Evolutionary conservation across 805 yeast species (phyloP).

Genomic region (Metschnikowia baotianmanensis): DNA sequence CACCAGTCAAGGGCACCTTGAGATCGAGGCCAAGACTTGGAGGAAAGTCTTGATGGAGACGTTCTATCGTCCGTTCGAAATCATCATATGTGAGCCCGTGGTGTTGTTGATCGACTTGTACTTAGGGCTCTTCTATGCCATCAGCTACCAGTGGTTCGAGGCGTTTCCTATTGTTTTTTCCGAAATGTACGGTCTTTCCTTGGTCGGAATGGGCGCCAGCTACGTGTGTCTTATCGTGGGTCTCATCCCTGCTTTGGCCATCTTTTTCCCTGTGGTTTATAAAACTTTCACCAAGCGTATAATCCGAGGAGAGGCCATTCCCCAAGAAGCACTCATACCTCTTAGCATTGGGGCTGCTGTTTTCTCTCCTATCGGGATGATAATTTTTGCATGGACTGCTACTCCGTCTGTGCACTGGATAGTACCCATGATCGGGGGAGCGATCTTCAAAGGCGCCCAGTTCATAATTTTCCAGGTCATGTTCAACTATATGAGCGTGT

Average conservation of each 20-base stretch:
- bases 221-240: conserved; percentile 7
- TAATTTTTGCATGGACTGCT: conserved; percentile 9
- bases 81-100: conserved; percentile 10
- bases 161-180: conserved; percentile 12
- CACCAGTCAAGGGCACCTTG: conserved; percentile 10
- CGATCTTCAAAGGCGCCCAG: conserved; percentile 4
- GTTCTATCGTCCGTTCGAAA: conserved; percentile 8
- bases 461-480: conserved; percentile 11
- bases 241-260: not conserved
- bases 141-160: conserved; percentile 13
- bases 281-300: too few relatives aligned
- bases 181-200: conserved; percentile 6
- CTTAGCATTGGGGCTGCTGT: conserved; percentile 5
- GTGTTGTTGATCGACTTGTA: conserved; percentile 11
- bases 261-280: not conserved
- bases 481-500: conserved; percentile 10
- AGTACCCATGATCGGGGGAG: conserved; percentile 8
- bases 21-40: conserved; percentile 2
- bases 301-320: too few relatives aligned
- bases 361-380: conserved; percentile 6
- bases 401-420: conserved; percentile 9
- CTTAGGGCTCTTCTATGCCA: conserved; percentile 8
- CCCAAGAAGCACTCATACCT: conserved; percentile 1
- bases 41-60: conserved; percentile 6
- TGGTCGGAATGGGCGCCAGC: conserved; percentile 7